Evolutionary conservation across 306 rosid genomes (phyloP), one percentile per base, ranked within the genome.

Genomic region (Coriaria nepalensis): DNA sequence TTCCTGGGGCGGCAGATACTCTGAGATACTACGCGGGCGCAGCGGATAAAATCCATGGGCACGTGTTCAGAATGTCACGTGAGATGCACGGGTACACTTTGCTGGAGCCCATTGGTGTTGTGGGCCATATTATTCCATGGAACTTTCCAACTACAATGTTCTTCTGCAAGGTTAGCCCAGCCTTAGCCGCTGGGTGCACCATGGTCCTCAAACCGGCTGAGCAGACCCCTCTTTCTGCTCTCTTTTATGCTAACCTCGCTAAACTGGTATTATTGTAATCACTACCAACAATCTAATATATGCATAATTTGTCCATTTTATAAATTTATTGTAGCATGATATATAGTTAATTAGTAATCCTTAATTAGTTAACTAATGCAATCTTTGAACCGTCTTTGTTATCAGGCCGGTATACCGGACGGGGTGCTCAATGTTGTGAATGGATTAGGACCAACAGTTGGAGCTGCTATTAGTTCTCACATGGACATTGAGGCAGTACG

Each of bases 121-220:
- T 78, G 2, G 94, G 87, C 34, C 86, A 65, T 68, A 80, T 84
- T 10, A 61, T 84, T 48, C 94, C 94, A 0, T 84, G 94, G 94
- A 84, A 84, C 47, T 75, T 80, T 14, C 94, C 94, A 0, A 68
- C 56, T 35, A 40, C 39, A 20, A 43, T 80, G 74, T 65, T 80
- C 45, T 47, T 66, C 13, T n/a, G 38, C 4, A 84, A 84, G 78
- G 79, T 63, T 13, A 42, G 63, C 63, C 94, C 94, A 10, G 34
- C 94, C 53, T 66, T 84, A 33, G 92, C 94, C 9, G 84, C 80
- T 2, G 94, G 94, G 12, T 84, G 94, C 73, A 80, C 94, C 8
- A 68, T 84, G 78, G 41, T 84, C 45, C 37, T 78, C 43, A 84
- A 84, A 42, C 94, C 94, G 0, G 92, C 92, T 33, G 92, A 84